Evolutionary conservation across 202 grass and related monocot genomes (phyloP).

Genomic region (Dendrocalamus latiflorus): DNA sequence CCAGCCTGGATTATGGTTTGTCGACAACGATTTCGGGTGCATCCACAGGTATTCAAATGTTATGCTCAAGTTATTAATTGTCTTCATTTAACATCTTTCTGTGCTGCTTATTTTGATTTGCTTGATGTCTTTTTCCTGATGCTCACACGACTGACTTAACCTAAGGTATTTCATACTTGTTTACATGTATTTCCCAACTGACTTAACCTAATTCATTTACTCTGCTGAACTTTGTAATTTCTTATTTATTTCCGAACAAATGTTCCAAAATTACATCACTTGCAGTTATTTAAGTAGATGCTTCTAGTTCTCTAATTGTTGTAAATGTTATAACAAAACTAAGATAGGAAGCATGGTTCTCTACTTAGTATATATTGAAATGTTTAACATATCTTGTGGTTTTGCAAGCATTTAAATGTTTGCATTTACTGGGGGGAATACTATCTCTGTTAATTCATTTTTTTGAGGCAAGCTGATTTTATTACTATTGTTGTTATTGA

Average conservation of each 20-base stretch:
- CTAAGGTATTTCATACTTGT: background rate
- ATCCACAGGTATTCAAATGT: slow-evolving; percentile 65
- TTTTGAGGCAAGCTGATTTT: too few relatives aligned
- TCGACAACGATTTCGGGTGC: slow-evolving; percentile 75
- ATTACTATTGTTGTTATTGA: too few relatives aligned
- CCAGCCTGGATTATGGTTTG: slow-evolving; percentile 94
- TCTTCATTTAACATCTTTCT: background rate
- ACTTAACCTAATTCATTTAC: slow-evolving; percentile 1
- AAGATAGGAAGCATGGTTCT: background rate
- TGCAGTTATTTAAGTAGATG: background rate
- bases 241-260: background rate
- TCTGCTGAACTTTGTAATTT: background rate
- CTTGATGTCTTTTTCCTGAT: background rate
- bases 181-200: background rate
- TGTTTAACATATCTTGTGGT: too few relatives aligned
- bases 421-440: too few relatives aligned
- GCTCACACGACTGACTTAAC: background rate
- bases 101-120: background rate
- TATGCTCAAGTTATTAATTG: background rate
- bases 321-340: background rate
- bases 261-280: background rate
- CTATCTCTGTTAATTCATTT: too few relatives aligned
- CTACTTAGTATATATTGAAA: background rate
- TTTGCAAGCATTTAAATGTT: too few relatives aligned
- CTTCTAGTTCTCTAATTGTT: background rate